Conservation (phyloP, 176 grass and related monocot species). For the Paspalum notatum region DNA sequence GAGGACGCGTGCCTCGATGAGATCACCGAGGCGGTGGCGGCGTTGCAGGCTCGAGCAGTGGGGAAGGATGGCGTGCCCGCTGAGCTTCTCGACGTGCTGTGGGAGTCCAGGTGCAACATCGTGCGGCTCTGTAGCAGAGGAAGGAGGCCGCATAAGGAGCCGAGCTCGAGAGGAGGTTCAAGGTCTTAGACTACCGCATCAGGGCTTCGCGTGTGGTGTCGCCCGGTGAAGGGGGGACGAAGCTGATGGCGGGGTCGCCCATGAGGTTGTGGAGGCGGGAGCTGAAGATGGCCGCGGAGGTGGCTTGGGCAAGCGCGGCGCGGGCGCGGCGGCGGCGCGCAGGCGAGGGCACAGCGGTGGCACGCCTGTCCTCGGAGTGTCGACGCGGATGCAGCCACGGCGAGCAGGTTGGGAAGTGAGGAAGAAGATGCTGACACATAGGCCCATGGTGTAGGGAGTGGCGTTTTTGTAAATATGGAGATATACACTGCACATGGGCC, state of each 20-base stretch:
- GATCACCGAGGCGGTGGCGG: conserved; percentile 44
- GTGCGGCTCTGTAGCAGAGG: conserved; percentile 66
- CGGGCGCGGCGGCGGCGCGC: too few species aligned
- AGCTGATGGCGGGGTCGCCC: neutral
- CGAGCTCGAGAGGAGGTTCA: conserved; percentile 75
- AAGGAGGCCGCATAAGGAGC: conserved; percentile 78
- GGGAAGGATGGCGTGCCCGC: conserved; percentile 50
- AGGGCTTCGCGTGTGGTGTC: conserved; percentile 63
- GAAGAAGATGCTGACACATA: too few species aligned
- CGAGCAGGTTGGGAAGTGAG: too few species aligned
- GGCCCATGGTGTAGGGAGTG: too few species aligned
- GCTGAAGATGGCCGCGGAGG: neutral
- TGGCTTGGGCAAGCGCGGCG: too few species aligned
- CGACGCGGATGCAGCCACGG: too few species aligned
- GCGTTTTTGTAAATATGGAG: too few species aligned
- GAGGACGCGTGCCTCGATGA: conserved; percentile 67
- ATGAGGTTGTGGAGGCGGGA: conserved; percentile 36
- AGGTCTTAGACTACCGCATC: conserved; percentile 80
- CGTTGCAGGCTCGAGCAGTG: conserved; percentile 15
- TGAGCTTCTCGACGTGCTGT: conserved; percentile 67
- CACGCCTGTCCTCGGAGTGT: too few species aligned
- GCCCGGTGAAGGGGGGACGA: conserved; percentile 1
- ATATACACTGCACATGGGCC: too few species aligned
- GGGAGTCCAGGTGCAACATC: conserved; percentile 72
- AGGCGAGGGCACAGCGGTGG: too few species aligned